A percentile compares a stretch with the other conserved stretches of the same genome.
Evolutionary conservation across 768 basidiomycete genomes (phyloP).

Genomic region (Xerocomus brunneocitrinus): DNA sequence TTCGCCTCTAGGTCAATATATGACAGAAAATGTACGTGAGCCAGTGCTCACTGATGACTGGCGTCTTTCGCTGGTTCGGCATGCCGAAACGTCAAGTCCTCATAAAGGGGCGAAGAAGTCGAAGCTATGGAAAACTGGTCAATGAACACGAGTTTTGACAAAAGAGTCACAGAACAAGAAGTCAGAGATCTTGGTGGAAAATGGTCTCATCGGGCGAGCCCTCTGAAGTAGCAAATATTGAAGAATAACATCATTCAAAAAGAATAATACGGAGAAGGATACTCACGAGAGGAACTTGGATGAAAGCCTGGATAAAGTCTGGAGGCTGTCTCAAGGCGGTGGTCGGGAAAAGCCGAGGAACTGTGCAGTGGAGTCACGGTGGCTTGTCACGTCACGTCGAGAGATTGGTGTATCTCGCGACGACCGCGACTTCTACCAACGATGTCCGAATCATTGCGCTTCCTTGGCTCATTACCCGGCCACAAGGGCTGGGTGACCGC

Average conservation of each 20-base stretch:
- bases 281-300: slow-evolving; percentile 16
- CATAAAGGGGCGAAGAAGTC: neutral
- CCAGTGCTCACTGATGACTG: slow-evolving; percentile 60
- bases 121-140: slow-evolving; percentile 1
- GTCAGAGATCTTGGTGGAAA: slow-evolving; percentile 73
- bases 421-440: slow-evolving; percentile 23
- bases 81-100: slow-evolving; percentile 8
- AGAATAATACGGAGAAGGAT: neutral
- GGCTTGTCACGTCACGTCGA: slow-evolving; percentile 50
- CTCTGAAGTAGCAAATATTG: slow-evolving; percentile 72
- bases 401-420: slow-evolving; percentile 17
- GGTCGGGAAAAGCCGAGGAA: slow-evolving; percentile 35
- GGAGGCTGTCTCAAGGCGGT: neutral
- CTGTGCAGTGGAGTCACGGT: slow-evolving; percentile 43
- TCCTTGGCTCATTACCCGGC: slow-evolving; percentile 87
- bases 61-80: slow-evolving; percentile 33
- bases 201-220: slow-evolving; percentile 53
- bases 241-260: slow-evolving; percentile 40
- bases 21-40: neutral
- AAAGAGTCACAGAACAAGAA: neutral
- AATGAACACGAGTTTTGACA: neutral
- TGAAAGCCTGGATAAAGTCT: neutral
- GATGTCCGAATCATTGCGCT: slow-evolving; percentile 85
- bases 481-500: slow-evolving; percentile 99
- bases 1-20: slow-evolving; percentile 25